Base-by-base conservation (phyloP, 495 filamentous ascomycete species). In the Niebla homalea region DNA sequence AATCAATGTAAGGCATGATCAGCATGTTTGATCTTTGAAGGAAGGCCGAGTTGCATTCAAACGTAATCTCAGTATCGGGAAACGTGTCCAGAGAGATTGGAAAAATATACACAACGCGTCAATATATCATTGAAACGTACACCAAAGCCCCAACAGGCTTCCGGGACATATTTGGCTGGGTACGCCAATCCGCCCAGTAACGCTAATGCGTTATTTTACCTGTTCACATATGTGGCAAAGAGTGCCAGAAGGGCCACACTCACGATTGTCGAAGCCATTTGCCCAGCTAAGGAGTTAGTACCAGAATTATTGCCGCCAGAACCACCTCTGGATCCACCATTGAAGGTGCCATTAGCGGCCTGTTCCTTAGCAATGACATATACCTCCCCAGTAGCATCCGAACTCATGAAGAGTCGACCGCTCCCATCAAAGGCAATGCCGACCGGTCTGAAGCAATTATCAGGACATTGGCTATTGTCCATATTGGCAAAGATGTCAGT, bases 351-450 rank as follows among this genome's bases (percentile, higher is more conserved):
- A 29, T 46, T 53, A 22, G 49, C 40, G 16, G 40, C 32, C 42
- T 53, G 36, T 16, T 61, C 58, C 48, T 43, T 56, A 11, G 36
- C 32, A 10, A 82, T 50, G 21, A 80, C 70, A 50, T 71, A 81
- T 16, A 82, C 61, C 61, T 81, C 78, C 1, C 78, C 78, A 21
- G 71, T 77, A 5, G 67, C 50, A 54, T 81, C 78, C 12, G 70
- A 74, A 38, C 69, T 75, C 60, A 82, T 69, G 49, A 73, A 82
- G 19, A 82, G 37, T 36, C 76, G 56, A 6, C 67, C 69, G 20
- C 60, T 25, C 2, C 8, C 46, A 59, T 80, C 76, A 3, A 76
- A 62, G 16, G 68, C 72, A 35, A 81, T 48, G 6, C 76, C 76
- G 1, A 71, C 77, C 6, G 78, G 78, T 23, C 79, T 60, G 43